Evolutionary conservation across 2,329 filamentous ascomycete species (phyloP).

Genomic region (Claviceps quebecensis): DNA sequence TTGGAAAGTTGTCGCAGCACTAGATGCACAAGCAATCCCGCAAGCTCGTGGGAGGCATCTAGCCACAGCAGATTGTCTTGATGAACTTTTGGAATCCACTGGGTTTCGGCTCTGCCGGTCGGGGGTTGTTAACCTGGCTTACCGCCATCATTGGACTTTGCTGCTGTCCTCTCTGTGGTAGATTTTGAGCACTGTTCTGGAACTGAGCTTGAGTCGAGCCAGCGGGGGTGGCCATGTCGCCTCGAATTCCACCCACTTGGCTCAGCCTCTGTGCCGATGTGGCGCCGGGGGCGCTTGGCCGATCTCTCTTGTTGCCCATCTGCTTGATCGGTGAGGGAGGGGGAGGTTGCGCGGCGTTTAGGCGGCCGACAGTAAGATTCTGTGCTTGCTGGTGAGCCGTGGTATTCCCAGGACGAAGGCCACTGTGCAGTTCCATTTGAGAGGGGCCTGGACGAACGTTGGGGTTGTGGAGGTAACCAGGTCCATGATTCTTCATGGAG

Average conservation of each 20-base stretch:
- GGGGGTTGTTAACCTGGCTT: constrained; percentile 35
- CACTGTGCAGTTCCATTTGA: constrained; percentile 69
- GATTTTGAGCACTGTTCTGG: constrained; percentile 85
- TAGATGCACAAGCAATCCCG: constrained; percentile 17
- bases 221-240: constrained; percentile 66
- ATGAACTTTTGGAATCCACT: constrained; percentile 83
- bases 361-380: constrained; percentile 67
- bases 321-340: constrained; percentile 73
- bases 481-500: constrained; percentile 49
- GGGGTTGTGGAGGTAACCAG: constrained; percentile 54
- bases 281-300: constrained; percentile 65
- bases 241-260: constrained; percentile 53
- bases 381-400: constrained; percentile 47
- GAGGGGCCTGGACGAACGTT: constrained; percentile 70
- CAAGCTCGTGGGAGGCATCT: constrained; percentile 18
- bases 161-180: constrained; percentile 50
- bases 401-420: constrained; percentile 51
- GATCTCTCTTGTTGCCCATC: constrained; percentile 60
- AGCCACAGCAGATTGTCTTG: constrained; percentile 85
- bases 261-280: constrained; percentile 64
- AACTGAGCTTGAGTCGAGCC: constrained; percentile 92
- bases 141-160: constrained; percentile 44
- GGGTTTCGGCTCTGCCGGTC: constrained; percentile 55
- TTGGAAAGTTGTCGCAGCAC: constrained; percentile 15
- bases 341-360: constrained; percentile 87